Percentiles rank a stretch among this genome's conserved stretches.
phyloP scores from a whole-genome alignment of 2,329 filamentous ascomycete genomes.

The Endothia cerciana region DNA sequence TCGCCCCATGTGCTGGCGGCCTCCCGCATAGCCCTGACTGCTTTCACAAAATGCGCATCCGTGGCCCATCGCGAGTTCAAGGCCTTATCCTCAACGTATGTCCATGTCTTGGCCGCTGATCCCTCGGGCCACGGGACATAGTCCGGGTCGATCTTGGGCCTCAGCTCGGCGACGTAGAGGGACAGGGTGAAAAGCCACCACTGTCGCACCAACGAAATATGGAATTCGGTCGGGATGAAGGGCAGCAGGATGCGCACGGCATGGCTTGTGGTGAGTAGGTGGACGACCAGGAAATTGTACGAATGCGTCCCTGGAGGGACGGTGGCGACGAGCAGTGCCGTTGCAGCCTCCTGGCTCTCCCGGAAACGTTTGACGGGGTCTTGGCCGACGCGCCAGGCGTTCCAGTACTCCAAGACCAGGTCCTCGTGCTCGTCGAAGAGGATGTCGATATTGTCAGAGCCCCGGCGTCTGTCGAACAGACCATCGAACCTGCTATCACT shows the following conservation, averaged over 20 bases:
- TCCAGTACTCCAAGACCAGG: slow-evolving; percentile 85
- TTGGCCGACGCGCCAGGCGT: slow-evolving; percentile 72
- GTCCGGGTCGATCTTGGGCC: slow-evolving; percentile 73
- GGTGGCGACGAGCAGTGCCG: slow-evolving; percentile 65
- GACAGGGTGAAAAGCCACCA: slow-evolving; percentile 88
- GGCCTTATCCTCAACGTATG: slow-evolving; percentile 72
- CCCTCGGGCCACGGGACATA: slow-evolving; percentile 59
- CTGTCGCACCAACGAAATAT: slow-evolving; percentile 74
- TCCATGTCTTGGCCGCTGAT: slow-evolving; percentile 72
- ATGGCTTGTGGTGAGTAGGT: slow-evolving; percentile 83
- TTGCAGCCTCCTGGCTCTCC: slow-evolving; percentile 66
- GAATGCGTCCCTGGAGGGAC: slow-evolving; percentile 60
- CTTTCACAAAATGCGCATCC: slow-evolving; percentile 87
- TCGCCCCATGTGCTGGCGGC: slow-evolving; percentile 77
- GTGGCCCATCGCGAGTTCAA: slow-evolving; percentile 68
- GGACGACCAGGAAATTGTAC: slow-evolving; percentile 84
- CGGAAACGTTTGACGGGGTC: slow-evolving; percentile 76
- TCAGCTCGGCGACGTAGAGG: slow-evolving; percentile 75
- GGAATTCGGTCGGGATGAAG: slow-evolving; percentile 71
- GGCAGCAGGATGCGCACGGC: slow-evolving; percentile 86
- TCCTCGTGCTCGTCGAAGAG: slow-evolving; percentile 73
- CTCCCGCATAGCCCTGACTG: slow-evolving; percentile 74
- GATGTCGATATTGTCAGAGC: slow-evolving; percentile 64
- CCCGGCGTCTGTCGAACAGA: slow-evolving; percentile 59
- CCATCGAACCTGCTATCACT: slow-evolving; percentile 71